Evolutionary conservation across 116 monocot species (phyloP), one percentile per base, ranked within the genome.

Genomic region (Zostera marina): DNA sequence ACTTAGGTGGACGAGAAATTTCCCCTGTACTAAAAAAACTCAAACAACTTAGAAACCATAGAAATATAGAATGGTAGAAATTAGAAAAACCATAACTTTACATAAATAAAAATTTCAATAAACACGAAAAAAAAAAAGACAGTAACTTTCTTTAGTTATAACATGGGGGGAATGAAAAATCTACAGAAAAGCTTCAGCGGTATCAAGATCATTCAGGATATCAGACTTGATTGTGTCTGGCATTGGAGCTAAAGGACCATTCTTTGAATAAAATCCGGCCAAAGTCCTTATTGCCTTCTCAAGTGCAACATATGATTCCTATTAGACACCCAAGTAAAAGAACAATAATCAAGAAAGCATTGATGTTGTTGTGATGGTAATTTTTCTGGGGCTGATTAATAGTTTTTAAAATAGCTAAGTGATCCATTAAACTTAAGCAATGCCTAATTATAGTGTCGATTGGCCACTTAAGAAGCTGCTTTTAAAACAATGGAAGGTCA

Each of bases 271-370:
- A 71, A 96, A 96, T 54, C 53, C 65, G 0, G 88, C 96, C 64
- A 96, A 52, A 13, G 82, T 80, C 65, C 94, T 73, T 44, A 94
- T 94, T 21, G 84, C 94, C 56, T 70, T 94, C 79, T 88, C 94
- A 16, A 94, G 44, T 1, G 84, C 81, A 56, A 59, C 69, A 70
- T 94, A 94, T 25, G 94, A 88, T 64, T 94, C 84, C 94, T 93
- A 68, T 25, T 1, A 11, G 32, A 12, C 12, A 59, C 38, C 14
- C 4, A 21, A 42, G 4, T 11, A 42, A 21, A 43, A 38, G 17
- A 59, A 8, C 6, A 20, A 51, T 51, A 51, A 15, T 51, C 20
- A 51, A 51, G 17, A 48, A 15, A 17, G 21, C 19, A n/a, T n/a
- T 2, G 16, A 4, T 51, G 4, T 3, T 21, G 0, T 32, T 32